Percentiles rank a stretch among this genome's conserved stretches.
Conservation (phyloP, 2,329 filamentous ascomycete species). For the Fusarium udum region DNA sequence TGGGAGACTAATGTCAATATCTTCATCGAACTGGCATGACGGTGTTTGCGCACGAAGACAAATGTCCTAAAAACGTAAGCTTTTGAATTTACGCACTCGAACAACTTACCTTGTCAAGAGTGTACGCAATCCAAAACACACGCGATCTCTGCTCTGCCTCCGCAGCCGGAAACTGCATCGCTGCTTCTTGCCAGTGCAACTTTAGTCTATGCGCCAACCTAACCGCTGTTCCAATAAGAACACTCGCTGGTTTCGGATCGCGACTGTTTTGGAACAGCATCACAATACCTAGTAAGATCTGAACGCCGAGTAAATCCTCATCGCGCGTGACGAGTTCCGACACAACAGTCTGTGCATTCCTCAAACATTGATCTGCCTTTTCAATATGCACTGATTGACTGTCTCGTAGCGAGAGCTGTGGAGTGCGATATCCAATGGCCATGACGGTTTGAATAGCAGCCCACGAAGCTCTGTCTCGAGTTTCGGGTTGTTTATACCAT, state of each 20-base stretch:
- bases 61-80: slow-evolving; percentile 41
- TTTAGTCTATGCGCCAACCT: slow-evolving; percentile 50
- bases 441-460: slow-evolving; percentile 53
- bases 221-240: slow-evolving; percentile 52
- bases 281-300: slow-evolving; percentile 52
- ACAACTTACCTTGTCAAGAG: slow-evolving; percentile 50
- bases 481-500: slow-evolving; percentile 45
- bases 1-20: slow-evolving; percentile 54
- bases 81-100: accelerated
- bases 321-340: slow-evolving; percentile 52
- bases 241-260: slow-evolving; percentile 50
- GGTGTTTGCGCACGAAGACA: slow-evolving; percentile 50
- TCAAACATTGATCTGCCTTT: slow-evolving; percentile 46
- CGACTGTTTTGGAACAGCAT: slow-evolving; percentile 51
- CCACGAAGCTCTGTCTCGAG: slow-evolving; percentile 44
- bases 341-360: slow-evolving; percentile 51
- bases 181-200: slow-evolving; percentile 46
- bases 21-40: slow-evolving; percentile 51
- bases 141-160: slow-evolving; percentile 49
- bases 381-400: slow-evolving; percentile 28
- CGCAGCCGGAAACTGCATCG: slow-evolving; percentile 39
- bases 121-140: slow-evolving; percentile 55
- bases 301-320: slow-evolving; percentile 51
- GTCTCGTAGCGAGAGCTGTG: slow-evolving; percentile 29
- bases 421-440: slow-evolving; percentile 49